Evolutionary conservation across 176 grass and related monocot genomes (phyloP).

Genomic region (Oryza coarctata): DNA sequence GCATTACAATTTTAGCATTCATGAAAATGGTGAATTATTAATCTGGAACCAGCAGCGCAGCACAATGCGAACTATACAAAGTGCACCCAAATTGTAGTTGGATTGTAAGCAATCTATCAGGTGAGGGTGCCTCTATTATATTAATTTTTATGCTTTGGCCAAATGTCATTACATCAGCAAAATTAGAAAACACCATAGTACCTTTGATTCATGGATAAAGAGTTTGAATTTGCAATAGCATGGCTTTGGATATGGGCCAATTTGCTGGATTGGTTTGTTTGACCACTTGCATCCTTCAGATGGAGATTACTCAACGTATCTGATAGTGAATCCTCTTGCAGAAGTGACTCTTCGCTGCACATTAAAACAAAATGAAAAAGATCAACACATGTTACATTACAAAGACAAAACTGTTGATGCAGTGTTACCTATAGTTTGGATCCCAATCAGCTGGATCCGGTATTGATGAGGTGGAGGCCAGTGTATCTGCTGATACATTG

Average conservation of each 20-base stretch:
- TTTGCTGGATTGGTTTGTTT: constrained; percentile 48
- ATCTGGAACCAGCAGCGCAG: constrained; percentile 20
- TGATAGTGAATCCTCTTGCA: constrained; percentile 80
- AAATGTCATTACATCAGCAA: constrained; percentile 6
- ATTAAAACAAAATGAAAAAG: constrained; percentile 27
- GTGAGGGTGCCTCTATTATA: constrained; percentile 7
- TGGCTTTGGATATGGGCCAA: constrained; percentile 56
- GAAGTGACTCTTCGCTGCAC: constrained; percentile 82
- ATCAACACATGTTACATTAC: constrained; percentile 19
- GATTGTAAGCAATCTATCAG: not conserved
- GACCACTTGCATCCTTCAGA: constrained; percentile 44
- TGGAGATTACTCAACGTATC: constrained; percentile 52
- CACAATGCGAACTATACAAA: not conserved
- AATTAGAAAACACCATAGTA: constrained; percentile 26
- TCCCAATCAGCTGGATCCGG: constrained; percentile 92
- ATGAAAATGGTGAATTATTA: constrained; percentile 2
- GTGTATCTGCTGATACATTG: constrained; percentile 45
- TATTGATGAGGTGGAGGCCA: constrained; percentile 59
- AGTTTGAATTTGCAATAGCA: constrained; percentile 47
- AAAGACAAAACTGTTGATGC: constrained; percentile 29
- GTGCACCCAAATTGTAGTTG: not conserved
- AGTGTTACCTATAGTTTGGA: constrained; percentile 83
- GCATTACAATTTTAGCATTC: not conserved
- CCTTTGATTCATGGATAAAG: constrained; percentile 66
- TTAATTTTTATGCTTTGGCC: not conserved